A percentile compares a stretch with the other conserved stretches of the same genome.
phyloP scores from a whole-genome alignment of 306 rosid genomes.

The Castanopsis chinensis region DNA sequence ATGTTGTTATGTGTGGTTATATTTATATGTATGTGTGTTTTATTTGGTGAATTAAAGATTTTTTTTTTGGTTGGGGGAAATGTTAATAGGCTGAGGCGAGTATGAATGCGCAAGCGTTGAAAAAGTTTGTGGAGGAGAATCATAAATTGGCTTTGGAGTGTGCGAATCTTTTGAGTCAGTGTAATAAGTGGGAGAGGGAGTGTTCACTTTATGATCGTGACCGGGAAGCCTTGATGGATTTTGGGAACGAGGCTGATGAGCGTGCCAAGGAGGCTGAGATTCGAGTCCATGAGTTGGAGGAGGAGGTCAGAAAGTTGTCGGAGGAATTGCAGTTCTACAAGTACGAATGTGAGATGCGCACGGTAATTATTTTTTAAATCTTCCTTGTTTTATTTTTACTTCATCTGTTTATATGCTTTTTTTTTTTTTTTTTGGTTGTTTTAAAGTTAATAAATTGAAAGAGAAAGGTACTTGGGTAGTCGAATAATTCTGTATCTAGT shows the following conservation, averaged over 20 bases:
- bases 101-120: conserved; percentile 81
- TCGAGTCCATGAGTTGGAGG: conserved; percentile 63
- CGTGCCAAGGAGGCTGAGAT: conserved; percentile 74
- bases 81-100: conserved; percentile 54
- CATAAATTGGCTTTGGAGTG: conserved; percentile 69
- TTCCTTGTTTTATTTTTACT: neutral
- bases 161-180: conserved; percentile 41
- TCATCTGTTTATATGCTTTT: neutral
- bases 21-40: neutral
- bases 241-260: conserved; percentile 91
- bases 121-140: conserved; percentile 85
- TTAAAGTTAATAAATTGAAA: neutral
- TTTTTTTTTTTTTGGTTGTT: no score
- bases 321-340: conserved; percentile 53
- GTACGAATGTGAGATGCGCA: conserved; percentile 28
- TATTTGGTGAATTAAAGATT: neutral
- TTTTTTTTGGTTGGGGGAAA: neutral
- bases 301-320: conserved; percentile 42
- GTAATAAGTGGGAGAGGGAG: conserved; percentile 67
- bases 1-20: neutral
- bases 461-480: neutral
- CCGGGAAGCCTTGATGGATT: conserved; percentile 90
- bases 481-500: neutral
- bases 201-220: conserved; percentile 78
- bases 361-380: conserved; percentile 37